Percentiles rank a stretch among this genome's conserved stretches.
phyloP scores from a whole-genome alignment of 257 asterid species.

The Ajuga chamaepitys region DNA sequence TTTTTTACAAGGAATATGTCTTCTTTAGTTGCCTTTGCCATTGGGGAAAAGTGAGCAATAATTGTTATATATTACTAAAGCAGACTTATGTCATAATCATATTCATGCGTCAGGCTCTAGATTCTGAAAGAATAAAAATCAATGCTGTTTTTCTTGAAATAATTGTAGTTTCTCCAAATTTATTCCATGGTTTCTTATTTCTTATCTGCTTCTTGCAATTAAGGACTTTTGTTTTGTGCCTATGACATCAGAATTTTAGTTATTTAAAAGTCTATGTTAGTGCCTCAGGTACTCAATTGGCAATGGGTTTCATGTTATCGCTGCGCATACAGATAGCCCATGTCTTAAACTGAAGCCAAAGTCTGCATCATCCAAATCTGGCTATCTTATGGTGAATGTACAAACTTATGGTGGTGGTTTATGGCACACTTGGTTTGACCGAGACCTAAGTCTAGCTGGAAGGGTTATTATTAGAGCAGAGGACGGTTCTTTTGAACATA shows the following conservation, averaged over 20 bases:
- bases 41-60: constrained; percentile 80
- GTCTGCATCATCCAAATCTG: constrained; percentile 79
- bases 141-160: not conserved
- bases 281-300: constrained; percentile 83
- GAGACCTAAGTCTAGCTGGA: constrained; percentile 96
- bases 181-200: not conserved
- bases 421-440: constrained; percentile 99
- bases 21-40: constrained; percentile 87
- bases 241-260: constrained; percentile 4
- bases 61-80: constrained; percentile 3
- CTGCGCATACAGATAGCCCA: constrained; percentile 99
- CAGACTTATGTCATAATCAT: not conserved
- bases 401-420: constrained; percentile 96
- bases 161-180: not conserved
- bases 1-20: constrained; percentile 97
- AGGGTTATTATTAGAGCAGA: constrained; percentile 74
- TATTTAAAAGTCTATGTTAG: constrained; percentile 20
- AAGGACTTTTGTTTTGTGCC: not conserved
- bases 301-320: constrained; percentile 87
- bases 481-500: constrained; percentile 81
- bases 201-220: constrained; percentile 2
- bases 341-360: constrained; percentile 96
- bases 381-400: constrained; percentile 90
- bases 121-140: not conserved
- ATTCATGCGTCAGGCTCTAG: constrained; percentile 3